phyloP scores from a whole-genome alignment of 2,329 filamentous ascomycete species.

The Myrmaecium sp. region DNA sequence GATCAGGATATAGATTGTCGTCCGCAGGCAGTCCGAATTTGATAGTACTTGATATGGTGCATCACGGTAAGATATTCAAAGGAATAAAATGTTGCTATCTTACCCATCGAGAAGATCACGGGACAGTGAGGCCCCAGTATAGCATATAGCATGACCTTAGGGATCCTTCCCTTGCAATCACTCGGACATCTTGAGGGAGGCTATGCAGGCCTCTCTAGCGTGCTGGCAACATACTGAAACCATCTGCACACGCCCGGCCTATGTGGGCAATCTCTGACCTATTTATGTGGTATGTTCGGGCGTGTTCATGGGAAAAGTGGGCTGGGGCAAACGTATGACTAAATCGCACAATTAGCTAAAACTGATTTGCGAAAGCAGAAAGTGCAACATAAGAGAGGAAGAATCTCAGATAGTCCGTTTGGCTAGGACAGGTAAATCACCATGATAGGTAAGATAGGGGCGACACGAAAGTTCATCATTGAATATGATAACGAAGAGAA shows the following conservation, averaged over 20 bases:
- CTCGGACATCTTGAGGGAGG: conserved; percentile 1
- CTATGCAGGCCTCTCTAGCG: background rate
- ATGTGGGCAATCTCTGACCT: background rate
- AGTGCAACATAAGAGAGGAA: no score
- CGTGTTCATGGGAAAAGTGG: background rate
- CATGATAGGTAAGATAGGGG: conserved; percentile 11
- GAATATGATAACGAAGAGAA: no score
- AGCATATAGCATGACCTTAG: background rate
- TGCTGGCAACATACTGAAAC: background rate
- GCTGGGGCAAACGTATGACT: background rate
- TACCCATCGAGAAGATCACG: background rate
- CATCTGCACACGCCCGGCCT: background rate
- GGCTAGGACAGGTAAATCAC: conserved; percentile 10
- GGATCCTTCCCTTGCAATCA: background rate
- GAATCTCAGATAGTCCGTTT: conserved; percentile 10
- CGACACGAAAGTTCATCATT: conserved; percentile 13
- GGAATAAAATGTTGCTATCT: background rate
- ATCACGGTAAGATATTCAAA: conserved; percentile 4
- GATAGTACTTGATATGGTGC: conserved; percentile 7
- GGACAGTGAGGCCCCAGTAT: background rate
- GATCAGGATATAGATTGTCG: no score
- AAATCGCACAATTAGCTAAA: background rate
- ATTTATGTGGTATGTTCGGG: background rate
- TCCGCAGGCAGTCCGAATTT: conserved; percentile 7
- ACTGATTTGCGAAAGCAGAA: no score